Evolutionary conservation across 345 rosid genomes (phyloP), one percentile per base, ranked within the genome.

Genomic region (Brassica rapa): DNA sequence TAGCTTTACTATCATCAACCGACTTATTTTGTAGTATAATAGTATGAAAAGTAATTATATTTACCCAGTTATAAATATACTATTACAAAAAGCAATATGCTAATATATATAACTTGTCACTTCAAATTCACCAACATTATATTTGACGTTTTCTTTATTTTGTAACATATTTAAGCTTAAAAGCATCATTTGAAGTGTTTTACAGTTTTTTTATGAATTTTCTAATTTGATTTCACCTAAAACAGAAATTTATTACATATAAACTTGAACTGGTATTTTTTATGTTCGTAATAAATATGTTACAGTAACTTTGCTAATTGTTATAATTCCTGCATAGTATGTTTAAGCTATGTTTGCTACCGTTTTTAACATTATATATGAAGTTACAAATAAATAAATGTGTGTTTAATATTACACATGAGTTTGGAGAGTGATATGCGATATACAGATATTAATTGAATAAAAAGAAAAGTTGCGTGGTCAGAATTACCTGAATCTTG

Each of bases 401-500:
- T 61, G 21, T 11, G 8, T 25, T 60, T 11, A 10, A 11, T 24
- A 11, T 14, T 25, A 59, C 30, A 10, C 6, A 60, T 12, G 29
- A 61, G 65, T 27, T 61, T 61, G 16, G 37, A 61, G 37, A 61
- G 37, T 27, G 21, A 51, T 14, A 15, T 51, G 8, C 41, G 10
- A 3, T 8, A 68, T 24, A 68, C 30, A 59, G 1, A 1, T 29
- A 61, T 51, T 32, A 29, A 53, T n/a, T 53, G 35, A 21, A 46
- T 29, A 21, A 14, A 14, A 62, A 63, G 8, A 53, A 53, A 72
- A 60, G 72, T 59, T 66, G 60, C 23, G 43, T 62, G 57, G 63
- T 79, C 59, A 55, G 60, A 59, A 9, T 60, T 59, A 96, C 99
- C 97, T 91, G 97, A 83, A 93, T 96, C 95, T 90, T 93, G 87